Base-by-base conservation (phyloP, 805 yeast species). In the Candida ascalaphidarum region DNA sequence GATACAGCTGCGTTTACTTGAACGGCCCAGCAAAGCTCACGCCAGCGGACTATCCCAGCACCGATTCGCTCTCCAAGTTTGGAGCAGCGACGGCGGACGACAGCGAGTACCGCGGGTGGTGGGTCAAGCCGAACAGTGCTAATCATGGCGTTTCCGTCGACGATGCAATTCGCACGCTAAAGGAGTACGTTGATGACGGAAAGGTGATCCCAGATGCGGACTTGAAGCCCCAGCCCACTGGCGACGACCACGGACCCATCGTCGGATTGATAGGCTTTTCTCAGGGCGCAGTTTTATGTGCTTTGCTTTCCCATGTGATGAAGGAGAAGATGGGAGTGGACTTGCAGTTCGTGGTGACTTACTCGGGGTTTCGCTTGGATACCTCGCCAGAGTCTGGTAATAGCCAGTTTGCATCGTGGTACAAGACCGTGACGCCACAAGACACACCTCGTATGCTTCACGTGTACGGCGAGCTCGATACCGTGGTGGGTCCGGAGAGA, bases 251-350 rank as follows among this genome's bases (percentile, higher is more conserved):
- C 1, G 36, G 52, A 12, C 96, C 96, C 2, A 82, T 84, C 40
- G 81, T 79, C 14, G 98, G 97, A 5, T 58, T 89, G 13, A 56
- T 92, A 24, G 97, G 96, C 1, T 89, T 89, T 50, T 80, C 94
- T 8, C 97, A 92, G 52, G 98, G 98, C 36, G 94, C 96, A 5
- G 94, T 92, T 2, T 58, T 89, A 20, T 78, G 84, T 1, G 82
- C 89, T 1, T 63, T 83, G 15, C 49, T 86, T 17, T 63, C 82
- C 24, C 73, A 75, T 39, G 65, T 68, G 22, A 75, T 80, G 37
- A 62, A 70, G 14, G 65, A 67, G 14, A 42, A 78, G 22, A 71
- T 75, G 21, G 39, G 44, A 11, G 48, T 51, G 18, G 57, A 43
- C 11, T 37, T 89, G 43, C 75, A 82, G 45, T 84, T 86, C 48